Percentiles rank a stretch among this genome's conserved stretches.
These are phyloP conservation scores for Lipomyces starkeyi DNA, from an alignment of 805 yeast species.

Conservation along the genomic window DNA sequence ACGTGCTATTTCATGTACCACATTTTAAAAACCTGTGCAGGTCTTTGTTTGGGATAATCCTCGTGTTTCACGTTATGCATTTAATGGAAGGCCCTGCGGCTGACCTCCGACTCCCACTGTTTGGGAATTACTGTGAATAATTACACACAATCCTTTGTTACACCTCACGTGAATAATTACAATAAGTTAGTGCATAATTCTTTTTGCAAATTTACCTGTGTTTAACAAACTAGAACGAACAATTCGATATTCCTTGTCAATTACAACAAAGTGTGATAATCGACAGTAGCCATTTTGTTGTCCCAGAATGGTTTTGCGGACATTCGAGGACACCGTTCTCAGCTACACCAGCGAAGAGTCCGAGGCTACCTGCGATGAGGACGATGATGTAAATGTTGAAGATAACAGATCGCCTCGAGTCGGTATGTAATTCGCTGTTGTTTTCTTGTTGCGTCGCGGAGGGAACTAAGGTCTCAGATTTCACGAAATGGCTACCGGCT, in stretches of 20 bases:
- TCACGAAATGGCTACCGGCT: conserved; percentile 21
- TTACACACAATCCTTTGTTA: too few species aligned
- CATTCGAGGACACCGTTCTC: background rate
- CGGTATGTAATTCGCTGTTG: background rate
- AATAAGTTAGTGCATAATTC: background rate
- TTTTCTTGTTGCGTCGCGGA: background rate
- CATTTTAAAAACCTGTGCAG: background rate
- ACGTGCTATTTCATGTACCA: background rate
- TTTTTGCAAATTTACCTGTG: too few species aligned
- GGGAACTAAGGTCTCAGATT: conserved; percentile 5
- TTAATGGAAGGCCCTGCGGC: background rate
- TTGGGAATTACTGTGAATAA: too few species aligned
- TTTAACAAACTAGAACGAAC: background rate
- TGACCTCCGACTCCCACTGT: background rate
- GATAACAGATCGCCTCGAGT: background rate
- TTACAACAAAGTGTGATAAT: background rate
- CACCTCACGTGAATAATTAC: background rate
- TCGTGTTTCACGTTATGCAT: too few species aligned
- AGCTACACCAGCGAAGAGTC: background rate
- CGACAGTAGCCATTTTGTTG: background rate
- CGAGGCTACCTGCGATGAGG: background rate
- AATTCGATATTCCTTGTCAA: background rate
- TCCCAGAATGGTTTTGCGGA: background rate
- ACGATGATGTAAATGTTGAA: background rate
- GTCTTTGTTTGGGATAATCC: background rate